Base-by-base conservation (phyloP, 129 eudicot genomes). In the Pittosporum tobira region DNA sequence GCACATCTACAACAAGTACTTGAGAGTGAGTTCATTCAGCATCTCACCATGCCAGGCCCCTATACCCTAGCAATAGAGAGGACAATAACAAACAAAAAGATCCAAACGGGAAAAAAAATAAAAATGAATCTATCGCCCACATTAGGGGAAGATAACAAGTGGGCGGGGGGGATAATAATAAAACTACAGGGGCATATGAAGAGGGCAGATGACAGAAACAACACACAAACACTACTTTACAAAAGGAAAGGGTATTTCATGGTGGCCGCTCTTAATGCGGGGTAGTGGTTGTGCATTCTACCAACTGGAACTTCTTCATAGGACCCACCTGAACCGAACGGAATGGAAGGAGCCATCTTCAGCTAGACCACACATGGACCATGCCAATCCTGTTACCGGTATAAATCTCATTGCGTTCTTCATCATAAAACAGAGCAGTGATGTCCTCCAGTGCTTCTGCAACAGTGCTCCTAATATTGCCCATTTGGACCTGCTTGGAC, bases 301-400 rank as follows among this genome's bases (percentile, higher is more conserved):
- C 61, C 44, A 55, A 23, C 61, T 18, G 61, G 10, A 12, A 18
- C 4, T 13, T 6, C 59, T 8, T n/a, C 45, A 55, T 29, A 55
- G 14, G 4, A 12, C n/a, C n/a, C n/a, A 19, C 19, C 44, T 31
- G 44, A 55, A 18, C 13, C 18, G 49, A 11, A 11, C 45, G 1
- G 26, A 55, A 45, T 25, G 19, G n/a, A 30, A 55, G 18, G 9
- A 27, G 31, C 25, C 27, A 31, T 2, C 43, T 55, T 76, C 64
- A 75, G 76, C 72, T 80, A 27, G 87, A 80, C 87, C 87, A 80
- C 25, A 80, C 87, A 62, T 80, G 87, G 57, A 80, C 77, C 20
- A 80, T 65, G 34, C 87, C 87, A 38, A 63, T 76, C 56, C 77
- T 72, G 60, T 80, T 80, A 14, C 87, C 87, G 9, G 87, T 80